phyloP scores from a whole-genome alignment of 768 basidiomycete genomes.

The Pleurotus citrinopileatus region DNA sequence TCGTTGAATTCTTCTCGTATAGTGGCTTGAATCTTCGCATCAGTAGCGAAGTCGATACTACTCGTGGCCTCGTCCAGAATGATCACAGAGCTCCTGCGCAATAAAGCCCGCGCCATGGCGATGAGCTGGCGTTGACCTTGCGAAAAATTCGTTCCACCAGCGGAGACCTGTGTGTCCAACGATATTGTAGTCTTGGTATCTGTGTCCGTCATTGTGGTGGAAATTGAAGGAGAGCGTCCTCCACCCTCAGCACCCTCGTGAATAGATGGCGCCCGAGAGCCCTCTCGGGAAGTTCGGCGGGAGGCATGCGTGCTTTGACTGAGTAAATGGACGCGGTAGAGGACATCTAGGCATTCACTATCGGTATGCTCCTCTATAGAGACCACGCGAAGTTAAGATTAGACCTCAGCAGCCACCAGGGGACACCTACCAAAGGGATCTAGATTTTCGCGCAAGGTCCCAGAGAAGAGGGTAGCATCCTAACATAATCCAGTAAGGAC shows the following conservation, averaged over 20 bases:
- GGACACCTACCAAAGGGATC: conserved; percentile 60
- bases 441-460: conserved; percentile 71
- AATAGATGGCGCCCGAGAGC: conserved; percentile 42
- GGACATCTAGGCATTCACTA: conserved; percentile 73
- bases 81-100: conserved; percentile 70
- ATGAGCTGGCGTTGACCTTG: conserved; percentile 90
- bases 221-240: conserved; percentile 35
- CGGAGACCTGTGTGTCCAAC: conserved; percentile 76
- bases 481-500: conserved; percentile 14
- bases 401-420: background rate
- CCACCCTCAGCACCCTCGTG: conserved; percentile 31
- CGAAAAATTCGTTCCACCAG: conserved; percentile 89
- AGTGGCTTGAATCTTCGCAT: conserved; percentile 85
- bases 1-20: conserved; percentile 83
- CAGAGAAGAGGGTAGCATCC: conserved; percentile 79
- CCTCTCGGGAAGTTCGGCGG: conserved; percentile 44
- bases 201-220: conserved; percentile 47
- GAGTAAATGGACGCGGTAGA: conserved; percentile 80
- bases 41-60: conserved; percentile 85
- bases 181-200: conserved; percentile 57
- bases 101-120: conserved; percentile 79
- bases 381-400: background rate
- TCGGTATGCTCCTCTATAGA: conserved; percentile 70
- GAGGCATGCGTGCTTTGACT: conserved; percentile 46
- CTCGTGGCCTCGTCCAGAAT: conserved; percentile 84